Conservation (phyloP, 345 rosid species). For the Citrus cavaleriei region DNA sequence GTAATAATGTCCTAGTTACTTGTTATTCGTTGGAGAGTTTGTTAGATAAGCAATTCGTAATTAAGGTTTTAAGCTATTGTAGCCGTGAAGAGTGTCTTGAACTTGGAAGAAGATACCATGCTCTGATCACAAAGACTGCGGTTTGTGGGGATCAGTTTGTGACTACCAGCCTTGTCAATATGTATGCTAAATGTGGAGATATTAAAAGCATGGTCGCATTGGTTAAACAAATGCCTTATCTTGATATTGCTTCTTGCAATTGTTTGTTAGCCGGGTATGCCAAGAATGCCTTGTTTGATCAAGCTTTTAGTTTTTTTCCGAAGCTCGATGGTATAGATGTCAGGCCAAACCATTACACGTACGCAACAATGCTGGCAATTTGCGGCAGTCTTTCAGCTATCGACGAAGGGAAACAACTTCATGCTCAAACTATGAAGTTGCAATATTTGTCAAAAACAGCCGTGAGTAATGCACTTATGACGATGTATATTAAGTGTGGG, state of each 20-base stretch:
- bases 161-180: conserved; percentile 24
- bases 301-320: conserved; percentile 29
- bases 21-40: background rate
- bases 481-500: conserved; percentile 24
- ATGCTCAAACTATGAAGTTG: conserved; percentile 22
- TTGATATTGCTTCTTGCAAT: conserved; percentile 18
- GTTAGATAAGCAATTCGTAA: conserved; percentile 1
- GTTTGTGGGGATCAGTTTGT: conserved; percentile 20
- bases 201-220: conserved; percentile 16
- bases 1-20: background rate
- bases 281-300: conserved; percentile 14
- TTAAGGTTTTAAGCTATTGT: conserved; percentile 15
- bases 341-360: conserved; percentile 19
- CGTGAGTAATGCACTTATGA: conserved; percentile 25
- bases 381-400: conserved; percentile 12
- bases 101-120: conserved; percentile 21
- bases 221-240: conserved; percentile 4
- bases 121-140: conserved; percentile 16
- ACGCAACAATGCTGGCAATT: conserved; percentile 15
- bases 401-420: conserved; percentile 26
- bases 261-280: conserved; percentile 22
- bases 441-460: conserved; percentile 21
- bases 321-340: conserved; percentile 5
- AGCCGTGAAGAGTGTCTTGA: conserved; percentile 10
- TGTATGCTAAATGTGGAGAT: conserved; percentile 30